phyloP scores from a whole-genome alignment of 495 filamentous ascomycete species.

The Penicillium turbatum region DNA sequence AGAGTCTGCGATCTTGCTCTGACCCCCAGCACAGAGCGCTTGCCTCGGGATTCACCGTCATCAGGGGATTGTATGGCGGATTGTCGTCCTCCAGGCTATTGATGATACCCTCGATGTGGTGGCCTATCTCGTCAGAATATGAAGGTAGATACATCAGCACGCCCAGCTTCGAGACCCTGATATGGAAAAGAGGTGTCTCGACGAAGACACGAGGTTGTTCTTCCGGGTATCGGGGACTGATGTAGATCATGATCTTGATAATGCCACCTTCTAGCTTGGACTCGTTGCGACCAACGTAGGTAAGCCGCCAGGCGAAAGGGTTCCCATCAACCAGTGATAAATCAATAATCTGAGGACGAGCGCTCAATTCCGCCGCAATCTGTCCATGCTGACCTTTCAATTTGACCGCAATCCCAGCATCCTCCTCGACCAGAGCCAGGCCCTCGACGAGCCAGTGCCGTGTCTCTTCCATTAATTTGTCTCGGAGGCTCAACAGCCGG shows the following conservation, averaged over 20 bases:
- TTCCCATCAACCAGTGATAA: slow-evolving; percentile 63
- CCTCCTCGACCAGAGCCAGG: slow-evolving; percentile 54
- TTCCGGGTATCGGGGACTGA: slow-evolving; percentile 88
- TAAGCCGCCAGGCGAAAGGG: slow-evolving; percentile 56
- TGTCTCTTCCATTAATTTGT: slow-evolving; percentile 67
- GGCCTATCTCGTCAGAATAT: slow-evolving; percentile 71
- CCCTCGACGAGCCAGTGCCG: slow-evolving; percentile 69
- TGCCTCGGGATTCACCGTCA: slow-evolving; percentile 81
- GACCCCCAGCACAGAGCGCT: slow-evolving; percentile 84
- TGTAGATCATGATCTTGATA: slow-evolving; percentile 71
- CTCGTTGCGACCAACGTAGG: slow-evolving; percentile 89
- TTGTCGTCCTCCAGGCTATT: slow-evolving; percentile 77
- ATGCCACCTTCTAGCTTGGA: slow-evolving; percentile 90
- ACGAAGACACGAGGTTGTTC: slow-evolving; percentile 84
- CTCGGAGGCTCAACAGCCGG: slow-evolving; percentile 62
- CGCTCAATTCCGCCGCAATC: slow-evolving; percentile 67
- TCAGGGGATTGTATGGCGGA: slow-evolving; percentile 87
- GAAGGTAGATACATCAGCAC: slow-evolving; percentile 78
- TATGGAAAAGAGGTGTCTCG: slow-evolving; percentile 79
- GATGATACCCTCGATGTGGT: slow-evolving; percentile 83
- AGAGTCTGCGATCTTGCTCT: slow-evolving; percentile 71
- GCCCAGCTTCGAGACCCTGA: slow-evolving; percentile 75
- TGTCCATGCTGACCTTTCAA: slow-evolving; percentile 81
- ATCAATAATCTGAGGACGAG: slow-evolving; percentile 62
- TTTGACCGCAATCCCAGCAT: slow-evolving; percentile 71